phyloP scores from a whole-genome alignment of 2,329 filamentous ascomycete genomes.

The Epichloe glyceriae region DNA sequence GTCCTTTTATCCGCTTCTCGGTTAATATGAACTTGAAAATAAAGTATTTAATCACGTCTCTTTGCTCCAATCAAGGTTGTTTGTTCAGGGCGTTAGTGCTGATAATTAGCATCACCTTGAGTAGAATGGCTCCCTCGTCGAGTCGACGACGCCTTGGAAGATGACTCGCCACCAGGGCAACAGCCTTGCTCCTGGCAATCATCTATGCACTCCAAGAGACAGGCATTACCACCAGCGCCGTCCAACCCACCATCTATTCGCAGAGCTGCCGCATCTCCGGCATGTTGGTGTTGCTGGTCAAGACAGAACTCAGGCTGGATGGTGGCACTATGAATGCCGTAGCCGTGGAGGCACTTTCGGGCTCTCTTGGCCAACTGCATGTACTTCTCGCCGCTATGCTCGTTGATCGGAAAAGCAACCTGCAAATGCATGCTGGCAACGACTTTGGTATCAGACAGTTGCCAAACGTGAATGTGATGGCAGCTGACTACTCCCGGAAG shows the following conservation, averaged over 20 bases:
- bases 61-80: too few relatives aligned
- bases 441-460: conserved; percentile 87
- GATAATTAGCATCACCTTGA: conserved; percentile 9
- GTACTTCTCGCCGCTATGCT: conserved; percentile 65
- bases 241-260: conserved; percentile 22
- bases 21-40: too few relatives aligned
- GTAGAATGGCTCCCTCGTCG: conserved; percentile 23
- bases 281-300: conserved; percentile 31
- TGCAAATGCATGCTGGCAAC: conserved; percentile 90
- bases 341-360: conserved; percentile 79
- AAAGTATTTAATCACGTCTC: too few relatives aligned
- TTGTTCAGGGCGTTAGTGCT: neutral
- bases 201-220: conserved; percentile 35
- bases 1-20: too few relatives aligned
- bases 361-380: conserved; percentile 81
- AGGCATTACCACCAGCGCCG: conserved; percentile 21
- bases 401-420: conserved; percentile 78
- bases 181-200: conserved; percentile 22
- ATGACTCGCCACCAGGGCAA: conserved; percentile 19
- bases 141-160: conserved; percentile 23
- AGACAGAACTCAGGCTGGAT: conserved; percentile 86
- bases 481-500: conserved; percentile 80
- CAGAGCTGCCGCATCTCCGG: conserved; percentile 22
- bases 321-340: conserved; percentile 92
- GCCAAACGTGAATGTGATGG: conserved; percentile 96